Evolutionary conservation across 768 basidiomycete genomes (phyloP).

Genomic region (Polyporus arcularius): DNA sequence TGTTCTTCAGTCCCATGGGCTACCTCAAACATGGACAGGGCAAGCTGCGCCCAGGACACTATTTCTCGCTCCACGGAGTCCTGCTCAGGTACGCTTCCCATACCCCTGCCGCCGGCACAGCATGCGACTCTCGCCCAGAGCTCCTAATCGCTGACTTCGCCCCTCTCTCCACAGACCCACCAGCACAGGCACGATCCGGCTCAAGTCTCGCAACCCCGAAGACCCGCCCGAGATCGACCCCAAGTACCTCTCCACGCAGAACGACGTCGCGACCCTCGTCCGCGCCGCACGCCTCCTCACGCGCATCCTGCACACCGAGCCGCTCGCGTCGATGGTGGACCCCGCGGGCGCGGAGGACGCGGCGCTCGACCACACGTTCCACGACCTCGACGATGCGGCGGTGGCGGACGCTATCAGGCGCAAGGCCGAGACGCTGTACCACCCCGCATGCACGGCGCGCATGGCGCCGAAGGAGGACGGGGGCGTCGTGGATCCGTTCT

Average conservation of each 20-base stretch:
- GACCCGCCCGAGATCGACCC: constrained; percentile 48
- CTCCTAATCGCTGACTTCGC: background rate
- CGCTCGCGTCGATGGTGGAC: constrained; percentile 40
- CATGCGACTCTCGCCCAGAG: background rate
- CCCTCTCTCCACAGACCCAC: constrained; percentile 37
- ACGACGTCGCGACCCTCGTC: constrained; percentile 41
- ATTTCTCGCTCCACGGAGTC: constrained; percentile 28
- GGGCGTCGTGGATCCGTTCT: constrained; percentile 45
- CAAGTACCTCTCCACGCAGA: constrained; percentile 45
- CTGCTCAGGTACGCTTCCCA: constrained; percentile 32
- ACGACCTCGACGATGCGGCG: constrained; percentile 33
- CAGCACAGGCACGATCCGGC: constrained; percentile 41
- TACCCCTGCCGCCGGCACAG: background rate
- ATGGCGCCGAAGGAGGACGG: constrained; percentile 38
- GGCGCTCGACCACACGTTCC: constrained; percentile 41
- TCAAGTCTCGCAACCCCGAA: constrained; percentile 43
- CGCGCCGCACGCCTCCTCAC: constrained; percentile 43
- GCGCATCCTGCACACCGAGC: constrained; percentile 40
- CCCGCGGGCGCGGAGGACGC: constrained; percentile 24
- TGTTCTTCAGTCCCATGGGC: constrained; percentile 30
- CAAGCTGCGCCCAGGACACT: constrained; percentile 17
- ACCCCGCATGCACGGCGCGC: constrained; percentile 44
- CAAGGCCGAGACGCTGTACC: constrained; percentile 43
- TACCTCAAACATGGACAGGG: constrained; percentile 21
- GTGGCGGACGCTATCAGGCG: constrained; percentile 36